These are phyloP conservation scores for Cyberlindnera misumaiensis DNA, from an alignment of 805 yeast genomes.

Conservation along the genomic window DNA sequence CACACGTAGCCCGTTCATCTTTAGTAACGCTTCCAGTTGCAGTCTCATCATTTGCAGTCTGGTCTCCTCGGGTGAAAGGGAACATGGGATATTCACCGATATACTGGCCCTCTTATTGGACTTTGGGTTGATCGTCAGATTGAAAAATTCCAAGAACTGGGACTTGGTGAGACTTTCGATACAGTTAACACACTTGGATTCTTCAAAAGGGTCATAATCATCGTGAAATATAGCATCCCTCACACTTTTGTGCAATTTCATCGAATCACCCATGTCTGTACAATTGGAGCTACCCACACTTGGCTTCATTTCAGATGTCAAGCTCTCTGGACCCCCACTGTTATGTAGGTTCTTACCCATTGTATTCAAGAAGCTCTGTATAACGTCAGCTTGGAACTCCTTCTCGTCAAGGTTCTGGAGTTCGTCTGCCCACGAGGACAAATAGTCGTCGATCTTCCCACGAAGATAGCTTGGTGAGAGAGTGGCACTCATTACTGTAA, in stretches of 20 bases:
- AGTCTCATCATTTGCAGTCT: slow-evolving; percentile 29
- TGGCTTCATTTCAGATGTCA: slow-evolving; percentile 28
- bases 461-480: slow-evolving; percentile 36
- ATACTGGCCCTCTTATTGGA: slow-evolving; percentile 29
- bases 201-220: slow-evolving; percentile 17
- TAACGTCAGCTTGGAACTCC: slow-evolving; percentile 29
- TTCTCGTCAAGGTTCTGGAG: slow-evolving; percentile 26
- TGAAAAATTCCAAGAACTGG: slow-evolving; percentile 31
- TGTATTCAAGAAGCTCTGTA: slow-evolving; percentile 31
- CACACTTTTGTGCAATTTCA: slow-evolving; percentile 38
- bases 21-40: slow-evolving; percentile 38
- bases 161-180: slow-evolving; percentile 31
- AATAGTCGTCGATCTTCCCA: slow-evolving; percentile 39
- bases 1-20: slow-evolving; percentile 41
- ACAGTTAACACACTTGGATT: slow-evolving; percentile 19
- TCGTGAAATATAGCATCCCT: slow-evolving; percentile 14
- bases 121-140: slow-evolving; percentile 27
- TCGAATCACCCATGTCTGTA: slow-evolving; percentile 15
- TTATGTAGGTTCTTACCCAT: slow-evolving; percentile 10
- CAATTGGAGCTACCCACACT: slow-evolving; percentile 30
- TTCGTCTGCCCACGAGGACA: slow-evolving; percentile 34
- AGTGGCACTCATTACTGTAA: slow-evolving; percentile 48
- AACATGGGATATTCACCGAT: slow-evolving; percentile 37
- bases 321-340: slow-evolving; percentile 28
- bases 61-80: slow-evolving; percentile 30